phyloP scores from a whole-genome alignment of 495 filamentous ascomycete species.

The Sporormia fimetaria region DNA sequence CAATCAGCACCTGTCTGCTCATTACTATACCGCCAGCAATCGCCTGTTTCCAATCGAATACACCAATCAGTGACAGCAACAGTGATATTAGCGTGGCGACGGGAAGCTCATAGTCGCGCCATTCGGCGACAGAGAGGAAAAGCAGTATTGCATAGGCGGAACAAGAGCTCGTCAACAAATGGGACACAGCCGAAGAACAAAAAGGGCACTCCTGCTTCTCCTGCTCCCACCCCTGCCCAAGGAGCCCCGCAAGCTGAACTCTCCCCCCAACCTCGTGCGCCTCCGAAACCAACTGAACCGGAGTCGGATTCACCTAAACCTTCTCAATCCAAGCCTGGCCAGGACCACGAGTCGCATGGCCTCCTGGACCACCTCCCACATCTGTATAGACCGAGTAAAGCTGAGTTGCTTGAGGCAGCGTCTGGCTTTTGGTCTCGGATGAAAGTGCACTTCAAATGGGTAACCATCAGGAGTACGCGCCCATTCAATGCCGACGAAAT shows the following conservation, averaged over 20 bases:
- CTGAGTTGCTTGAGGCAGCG: conserved; percentile 83
- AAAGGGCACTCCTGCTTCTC: conserved; percentile 11
- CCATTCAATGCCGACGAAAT: conserved; percentile 95
- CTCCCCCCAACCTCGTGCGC: conserved; percentile 5
- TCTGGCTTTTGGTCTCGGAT: conserved; percentile 88
- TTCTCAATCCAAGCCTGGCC: not conserved
- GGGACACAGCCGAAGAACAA: conserved; percentile 19
- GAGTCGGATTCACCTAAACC: conserved; percentile 3
- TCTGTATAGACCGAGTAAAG: conserved; percentile 77
- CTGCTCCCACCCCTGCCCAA: no score
- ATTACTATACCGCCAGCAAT: no score
- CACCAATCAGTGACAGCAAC: conserved; percentile 11
- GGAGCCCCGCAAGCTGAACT: conserved; percentile 16
- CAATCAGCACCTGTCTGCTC: no score
- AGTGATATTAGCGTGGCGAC: conserved; percentile 14
- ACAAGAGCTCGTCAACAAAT: conserved; percentile 38
- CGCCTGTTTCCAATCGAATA: no score
- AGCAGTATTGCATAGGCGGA: conserved; percentile 22
- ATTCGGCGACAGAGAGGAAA: not conserved
- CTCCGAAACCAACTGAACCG: conserved; percentile 1
- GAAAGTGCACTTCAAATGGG: conserved; percentile 92
- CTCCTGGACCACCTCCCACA: conserved; percentile 53
- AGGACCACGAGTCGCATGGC: conserved; percentile 37
- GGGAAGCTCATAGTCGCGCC: conserved; percentile 1
- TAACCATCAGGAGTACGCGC: conserved; percentile 86